Conservation (phyloP, 495 filamentous ascomycete genomes). For the Penicillium cosmopolitanum region DNA sequence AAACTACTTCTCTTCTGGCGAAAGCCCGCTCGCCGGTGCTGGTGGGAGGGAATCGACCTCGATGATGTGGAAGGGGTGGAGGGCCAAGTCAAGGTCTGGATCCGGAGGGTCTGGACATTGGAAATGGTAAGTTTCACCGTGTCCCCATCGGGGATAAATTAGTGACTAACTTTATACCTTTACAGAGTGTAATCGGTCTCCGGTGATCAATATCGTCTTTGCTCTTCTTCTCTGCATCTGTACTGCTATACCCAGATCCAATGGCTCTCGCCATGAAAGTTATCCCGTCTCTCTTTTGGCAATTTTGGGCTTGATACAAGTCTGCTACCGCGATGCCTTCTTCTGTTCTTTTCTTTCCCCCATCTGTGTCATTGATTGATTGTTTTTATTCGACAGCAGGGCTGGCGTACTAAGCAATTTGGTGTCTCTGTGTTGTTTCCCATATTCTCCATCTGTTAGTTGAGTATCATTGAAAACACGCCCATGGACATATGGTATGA, state of each 20-base stretch:
- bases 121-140: conserved; percentile 74
- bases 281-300: conserved; percentile 23
- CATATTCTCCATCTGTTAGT: conserved; percentile 20
- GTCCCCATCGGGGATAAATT: neutral
- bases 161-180: conserved; percentile 19
- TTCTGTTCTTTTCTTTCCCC: conserved; percentile 2
- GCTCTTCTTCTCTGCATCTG: conserved; percentile 28
- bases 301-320: conserved; percentile 4
- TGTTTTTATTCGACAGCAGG: conserved; percentile 18
- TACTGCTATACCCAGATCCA: conserved; percentile 33
- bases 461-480: conserved; percentile 12
- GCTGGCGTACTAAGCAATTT: conserved; percentile 25
- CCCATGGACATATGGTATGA: conserved; percentile 14
- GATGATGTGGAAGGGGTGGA: conserved; percentile 87
- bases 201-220: conserved; percentile 54
- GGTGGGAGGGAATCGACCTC: conserved; percentile 99
- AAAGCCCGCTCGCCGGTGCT: conserved; percentile 94
- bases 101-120: conserved; percentile 94
- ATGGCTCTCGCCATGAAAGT: conserved; percentile 21
- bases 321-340: neutral
- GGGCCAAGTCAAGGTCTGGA: conserved; percentile 96
- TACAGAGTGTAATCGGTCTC: conserved; percentile 82
- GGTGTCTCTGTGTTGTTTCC: conserved; percentile 16
- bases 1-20: conserved; percentile 98
- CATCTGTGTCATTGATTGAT: conserved; percentile 8